Base-by-base conservation (phyloP, 2,329 filamentous ascomycete species). In the Exophiala sideris region DNA sequence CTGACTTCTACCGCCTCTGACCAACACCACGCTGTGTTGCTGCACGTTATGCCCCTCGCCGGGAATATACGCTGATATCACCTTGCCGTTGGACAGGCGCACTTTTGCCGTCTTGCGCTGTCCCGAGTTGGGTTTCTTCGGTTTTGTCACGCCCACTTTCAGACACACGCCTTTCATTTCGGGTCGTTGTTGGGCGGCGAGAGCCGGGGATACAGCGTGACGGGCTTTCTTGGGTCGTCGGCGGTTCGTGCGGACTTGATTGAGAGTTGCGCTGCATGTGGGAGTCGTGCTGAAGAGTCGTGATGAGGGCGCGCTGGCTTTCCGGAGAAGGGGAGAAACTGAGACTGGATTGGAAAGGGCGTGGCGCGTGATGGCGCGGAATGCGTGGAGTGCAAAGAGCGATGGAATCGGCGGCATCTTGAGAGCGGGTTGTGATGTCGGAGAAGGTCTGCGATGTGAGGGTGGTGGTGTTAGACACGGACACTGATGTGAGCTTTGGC, bases 31-130 rank as follows among this genome's bases (percentile, higher is more conserved):
- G 66, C 88, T 95, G 79, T 99, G 95, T 80, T 97, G 94, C 79
- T 97, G 92, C 62, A 97, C 91, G 73, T 97, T 99, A 76, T 99
- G 94, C 45, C 94, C 92, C 82, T 97, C 92, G 48, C 94, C 94
- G 33, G 91, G 91, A 67, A 99, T 96, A 76, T 96, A 97, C 21
- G 89, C 89, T 55, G 90, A 96, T 59, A 99, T 80, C 55, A 95
- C 82, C 68, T 85, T 89, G 51, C 94, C 94, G 60, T 84, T 91
- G 56, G 88, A 94, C 69, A 99, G 77, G 64, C 91, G 81, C 16
- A 99, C 87, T 78, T 92, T 89, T 2, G 92, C 92, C 54, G 90
- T 94, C 79, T 99, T 99, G 60, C 94, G 81, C 79, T 97, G 91
- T 52, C 91, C 94, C 24, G 94, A 99, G 74, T 99, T 99, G 62